Base-by-base conservation (phyloP, 202 grass and related monocot genomes). In the Musa balbisiana region DNA sequence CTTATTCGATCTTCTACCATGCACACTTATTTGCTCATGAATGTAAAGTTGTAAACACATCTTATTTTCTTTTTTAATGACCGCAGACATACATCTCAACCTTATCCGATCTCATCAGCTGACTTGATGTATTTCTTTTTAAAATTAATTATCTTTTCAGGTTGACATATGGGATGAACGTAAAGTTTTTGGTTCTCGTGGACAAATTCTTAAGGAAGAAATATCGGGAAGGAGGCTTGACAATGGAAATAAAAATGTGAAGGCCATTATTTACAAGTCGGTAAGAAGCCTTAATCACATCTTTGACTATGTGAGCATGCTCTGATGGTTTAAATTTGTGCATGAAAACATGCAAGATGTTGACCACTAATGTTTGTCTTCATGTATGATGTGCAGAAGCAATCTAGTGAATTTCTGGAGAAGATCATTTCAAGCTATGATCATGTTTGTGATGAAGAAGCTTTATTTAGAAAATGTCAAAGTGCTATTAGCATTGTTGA, bases 81-180 rank as follows among this genome's bases (percentile, higher is more conserved):
- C 33, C 33, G 3, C 33, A 43, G 33, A 9, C 56, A 60, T 21
- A 0, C n/a, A 21, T 60, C 56, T 60, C 17, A 60, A 9, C 15
- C 6, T 60, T 17, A 43, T 43, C 16, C 1, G 17, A 60, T 60
- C 15, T 64, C 23, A 43, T 69, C 50, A 50, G 29, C 51, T 19
- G 8, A 26, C 8, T 73, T 27, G 54, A 22, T 50, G 11, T 43
- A 27, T 11, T 9, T 73, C 43, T 16, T 15, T 53, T 10, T 43
- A 8, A 43, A 69, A 50, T 82, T 2, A 59, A 62, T 67, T 54
- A 76, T n/a, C 27, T 14, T 71, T 85, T 20, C 82, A 98, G 94
- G 74, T 98, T 82, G 69, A 76, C 64, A 92, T 98, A 77, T 98
- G 91, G 94, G 86, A 89, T 54, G 94, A 98, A 21, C 88, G 88